Base-by-base conservation (phyloP, 2,329 filamentous ascomycete genomes). In the Paradendryphiella salina region DNA sequence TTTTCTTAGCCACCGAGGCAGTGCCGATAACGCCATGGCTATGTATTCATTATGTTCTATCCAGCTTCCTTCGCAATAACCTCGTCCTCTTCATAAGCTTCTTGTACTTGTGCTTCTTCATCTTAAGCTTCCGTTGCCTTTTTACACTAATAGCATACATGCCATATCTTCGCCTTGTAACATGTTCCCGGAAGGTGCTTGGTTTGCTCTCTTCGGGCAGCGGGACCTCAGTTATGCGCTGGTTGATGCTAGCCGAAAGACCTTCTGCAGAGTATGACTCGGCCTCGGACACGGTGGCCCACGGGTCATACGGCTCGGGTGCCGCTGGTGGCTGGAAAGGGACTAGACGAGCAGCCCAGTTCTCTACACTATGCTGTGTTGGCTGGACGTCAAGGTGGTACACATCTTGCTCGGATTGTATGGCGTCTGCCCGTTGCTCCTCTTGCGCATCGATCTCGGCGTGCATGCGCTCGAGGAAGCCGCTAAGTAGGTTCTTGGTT, bases 61-160 rank as follows among this genome's bases (percentile, higher is more conserved):
- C 90, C 67, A 94, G 80, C 79, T 92, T 96, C 72, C 91, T 85
- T 72, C 93, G 87, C 79, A 91, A 75, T 72, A 90, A 93, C 73
- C 93, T 85, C 69, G 93, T 96, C 76, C 85, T 84, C 81, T 88
- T 89, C 89, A 96, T 91, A 63, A 97, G 80, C 85, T 99, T 99
- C 91, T 96, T 97, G 77, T 96, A 96, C 86, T 99, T 99, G 84
- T 97, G 93, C 85, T 97, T 99, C 89, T 99, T 99, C 92, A 99
- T 99, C 85, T 91, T 96, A 70, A 96, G 79, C 79, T 94, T 95
- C 71, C 91, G 82, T 76, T 96, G 90, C 74, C 94, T 83, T 81
- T 87, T 91, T 64, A 96, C 93, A 70, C 90, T 96, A 71, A 99
- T 90, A 58, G 90, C 84, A 54, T 86, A 77, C 87, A 96, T 92